Evolutionary conservation across 2,329 filamentous ascomycete genomes (phyloP).

Genomic region (Chaetomium globosum): DNA sequence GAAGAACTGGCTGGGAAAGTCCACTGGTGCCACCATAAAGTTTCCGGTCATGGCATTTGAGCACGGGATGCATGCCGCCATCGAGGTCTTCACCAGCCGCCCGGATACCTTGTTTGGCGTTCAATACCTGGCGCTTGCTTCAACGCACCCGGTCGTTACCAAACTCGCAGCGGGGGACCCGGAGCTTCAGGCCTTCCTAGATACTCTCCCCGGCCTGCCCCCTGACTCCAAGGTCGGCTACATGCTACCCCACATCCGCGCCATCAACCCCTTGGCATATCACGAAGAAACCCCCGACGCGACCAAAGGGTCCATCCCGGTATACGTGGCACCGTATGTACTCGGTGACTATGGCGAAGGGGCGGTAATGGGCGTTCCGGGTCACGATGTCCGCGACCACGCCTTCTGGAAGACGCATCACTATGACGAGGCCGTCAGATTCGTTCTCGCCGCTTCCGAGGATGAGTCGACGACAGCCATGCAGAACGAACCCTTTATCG

Average conservation of each 20-base stretch:
- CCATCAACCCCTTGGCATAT: constrained; percentile 67
- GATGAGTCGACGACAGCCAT: constrained; percentile 51
- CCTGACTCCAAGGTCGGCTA: constrained; percentile 68
- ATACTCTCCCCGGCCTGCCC: constrained; percentile 60
- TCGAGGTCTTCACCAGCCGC: constrained; percentile 81
- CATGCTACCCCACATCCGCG: constrained; percentile 61
- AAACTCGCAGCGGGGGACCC: constrained; percentile 61
- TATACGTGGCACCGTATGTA: constrained; percentile 84
- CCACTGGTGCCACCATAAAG: constrained; percentile 69
- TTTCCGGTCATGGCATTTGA: constrained; percentile 62
- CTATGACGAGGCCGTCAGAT: constrained; percentile 59
- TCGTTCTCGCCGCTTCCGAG: constrained; percentile 61
- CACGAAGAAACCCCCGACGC: constrained; percentile 54
- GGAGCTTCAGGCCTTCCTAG: constrained; percentile 68
- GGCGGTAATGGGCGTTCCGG: constrained; percentile 89
- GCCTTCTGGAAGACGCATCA: constrained; percentile 77
- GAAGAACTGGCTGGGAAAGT: constrained; percentile 84
- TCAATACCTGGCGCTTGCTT: constrained; percentile 79
- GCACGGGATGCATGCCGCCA: constrained; percentile 48
- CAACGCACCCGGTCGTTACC: constrained; percentile 70
- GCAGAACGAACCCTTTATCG: constrained; percentile 59
- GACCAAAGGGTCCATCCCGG: constrained; percentile 62
- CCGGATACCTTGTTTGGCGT: constrained; percentile 86
- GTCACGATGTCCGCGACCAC: constrained; percentile 77
- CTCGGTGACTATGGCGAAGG: constrained; percentile 83